These are phyloP conservation scores for Pyrus pyrifolia DNA, from an alignment of 306 rosid species.

Conservation along the genomic window DNA sequence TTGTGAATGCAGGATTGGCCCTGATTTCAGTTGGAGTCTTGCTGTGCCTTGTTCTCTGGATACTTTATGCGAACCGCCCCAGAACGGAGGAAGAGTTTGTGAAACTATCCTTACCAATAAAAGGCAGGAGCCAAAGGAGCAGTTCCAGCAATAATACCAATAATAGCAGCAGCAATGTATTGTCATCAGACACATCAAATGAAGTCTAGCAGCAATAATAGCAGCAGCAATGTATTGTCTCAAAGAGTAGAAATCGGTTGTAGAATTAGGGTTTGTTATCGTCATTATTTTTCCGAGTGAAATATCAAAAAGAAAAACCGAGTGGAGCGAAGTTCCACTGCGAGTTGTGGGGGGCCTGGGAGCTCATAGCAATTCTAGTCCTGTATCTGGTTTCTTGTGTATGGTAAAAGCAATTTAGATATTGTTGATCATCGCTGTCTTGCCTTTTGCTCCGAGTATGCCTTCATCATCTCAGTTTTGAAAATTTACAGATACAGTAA, in stretches of 20 bases:
- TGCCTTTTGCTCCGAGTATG: neutral
- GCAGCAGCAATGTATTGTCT: slow-evolving; percentile 11
- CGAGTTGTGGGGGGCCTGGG: slow-evolving; percentile 9
- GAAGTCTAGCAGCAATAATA: slow-evolving; percentile 22
- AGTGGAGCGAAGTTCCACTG: slow-evolving; percentile 74
- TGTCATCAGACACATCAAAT: slow-evolving; percentile 26
- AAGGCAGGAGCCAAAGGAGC: slow-evolving; percentile 25
- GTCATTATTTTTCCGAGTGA: neutral
- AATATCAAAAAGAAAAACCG: slow-evolving; percentile 25
- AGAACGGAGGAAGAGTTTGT: slow-evolving; percentile 71
- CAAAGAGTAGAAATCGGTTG: neutral
- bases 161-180: slow-evolving; percentile 9
- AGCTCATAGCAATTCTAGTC: slow-evolving; percentile 1
- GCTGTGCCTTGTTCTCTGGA: slow-evolving; percentile 90
- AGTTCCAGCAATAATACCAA: slow-evolving; percentile 7
- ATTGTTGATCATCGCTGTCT: slow-evolving; percentile 4
- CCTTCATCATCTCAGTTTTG: neutral
- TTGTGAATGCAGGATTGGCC: slow-evolving; percentile 70
- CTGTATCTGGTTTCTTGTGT: slow-evolving; percentile 15
- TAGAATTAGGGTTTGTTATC: neutral
- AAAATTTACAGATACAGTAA: too few relatives aligned
- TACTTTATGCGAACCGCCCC: slow-evolving; percentile 92
- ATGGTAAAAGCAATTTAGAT: slow-evolving; percentile 10
- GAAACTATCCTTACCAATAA: slow-evolving; percentile 40
- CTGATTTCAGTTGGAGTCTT: slow-evolving; percentile 81